These are phyloP conservation scores for Sindora glabra DNA, from an alignment of 306 rosid genomes.

Conservation along the genomic window DNA sequence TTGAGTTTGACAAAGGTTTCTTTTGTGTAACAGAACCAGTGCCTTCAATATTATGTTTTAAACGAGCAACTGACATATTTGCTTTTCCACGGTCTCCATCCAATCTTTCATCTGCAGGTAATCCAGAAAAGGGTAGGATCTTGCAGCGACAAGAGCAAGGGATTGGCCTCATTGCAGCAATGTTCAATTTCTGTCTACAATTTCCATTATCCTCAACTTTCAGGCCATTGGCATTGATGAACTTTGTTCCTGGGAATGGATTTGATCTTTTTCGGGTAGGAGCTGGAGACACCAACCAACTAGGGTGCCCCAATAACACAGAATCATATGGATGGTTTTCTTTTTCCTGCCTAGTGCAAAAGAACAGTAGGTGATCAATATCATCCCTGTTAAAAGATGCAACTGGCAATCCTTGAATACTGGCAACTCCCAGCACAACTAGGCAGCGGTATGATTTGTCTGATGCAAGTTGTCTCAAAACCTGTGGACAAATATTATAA, in stretches of 20 bases:
- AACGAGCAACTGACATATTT: slow-evolving; percentile 40
- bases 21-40: slow-evolving; percentile 52
- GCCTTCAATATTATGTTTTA: slow-evolving; percentile 59
- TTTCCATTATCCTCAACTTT: slow-evolving; percentile 21
- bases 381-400: slow-evolving; percentile 84
- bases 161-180: slow-evolving; percentile 82
- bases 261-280: slow-evolving; percentile 67
- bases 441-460: slow-evolving; percentile 75
- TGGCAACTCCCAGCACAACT: slow-evolving; percentile 79
- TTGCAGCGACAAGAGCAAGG: slow-evolving; percentile 68
- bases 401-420: slow-evolving; percentile 88
- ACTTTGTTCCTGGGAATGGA: slow-evolving; percentile 27
- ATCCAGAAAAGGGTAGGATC: slow-evolving; percentile 73
- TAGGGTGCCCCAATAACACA: slow-evolving; percentile 43
- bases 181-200: slow-evolving; percentile 49
- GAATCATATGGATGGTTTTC: slow-evolving; percentile 23
- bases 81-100: slow-evolving; percentile 67
- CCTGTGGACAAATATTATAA: slow-evolving; percentile 44
- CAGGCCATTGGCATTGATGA: slow-evolving; percentile 17
- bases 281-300: slow-evolving; percentile 78
- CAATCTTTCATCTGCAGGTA: slow-evolving; percentile 47
- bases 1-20: slow-evolving; percentile 59
- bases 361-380: slow-evolving; percentile 81
- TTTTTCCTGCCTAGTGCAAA: slow-evolving; percentile 41
- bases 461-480: slow-evolving; percentile 89